Conservation (phyloP, 2,329 filamentous ascomycete species). For the Cladosporium sp. region DNA sequence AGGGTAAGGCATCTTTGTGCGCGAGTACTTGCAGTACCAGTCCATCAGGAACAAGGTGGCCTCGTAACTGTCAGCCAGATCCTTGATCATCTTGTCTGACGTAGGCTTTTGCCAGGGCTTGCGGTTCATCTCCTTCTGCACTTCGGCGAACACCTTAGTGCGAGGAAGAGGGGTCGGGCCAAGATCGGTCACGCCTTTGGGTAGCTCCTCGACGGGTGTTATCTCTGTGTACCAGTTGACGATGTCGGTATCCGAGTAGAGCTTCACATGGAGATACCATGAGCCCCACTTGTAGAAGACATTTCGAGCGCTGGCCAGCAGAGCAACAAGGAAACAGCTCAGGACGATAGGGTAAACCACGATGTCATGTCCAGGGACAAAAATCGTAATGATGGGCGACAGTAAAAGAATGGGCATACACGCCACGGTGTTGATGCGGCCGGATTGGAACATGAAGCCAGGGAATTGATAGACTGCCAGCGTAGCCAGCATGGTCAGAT, state of each 20-base stretch:
- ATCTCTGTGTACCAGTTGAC: slow-evolving; percentile 49
- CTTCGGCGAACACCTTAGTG: slow-evolving; percentile 47
- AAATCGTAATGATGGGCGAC: slow-evolving; percentile 58
- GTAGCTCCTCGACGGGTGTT: slow-evolving; percentile 41
- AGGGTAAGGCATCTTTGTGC: slow-evolving; percentile 51
- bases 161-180: slow-evolving; percentile 51
- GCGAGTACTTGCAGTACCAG: slow-evolving; percentile 52
- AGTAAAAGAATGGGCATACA: slow-evolving; percentile 59
- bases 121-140: slow-evolving; percentile 47
- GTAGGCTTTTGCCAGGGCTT: slow-evolving; percentile 45
- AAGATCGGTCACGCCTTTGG: slow-evolving; percentile 47
- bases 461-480: slow-evolving; percentile 49
- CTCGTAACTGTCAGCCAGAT: slow-evolving; percentile 54
- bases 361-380: slow-evolving; percentile 52
- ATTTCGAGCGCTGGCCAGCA: slow-evolving; percentile 55
- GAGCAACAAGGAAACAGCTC: slow-evolving; percentile 53
- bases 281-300: slow-evolving; percentile 60
- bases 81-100: slow-evolving; percentile 49
- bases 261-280: slow-evolving; percentile 56
- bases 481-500: slow-evolving; percentile 58
- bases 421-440: slow-evolving; percentile 56
- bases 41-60: slow-evolving; percentile 56
- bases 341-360: slow-evolving; percentile 58
- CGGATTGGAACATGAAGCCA: slow-evolving; percentile 58
- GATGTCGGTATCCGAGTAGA: slow-evolving; percentile 52